Percentiles rank a stretch among this genome's conserved stretches.
phyloP scores from a whole-genome alignment of 1,284 basidiomycete species.

The Cryptococcus maquisensis region DNA sequence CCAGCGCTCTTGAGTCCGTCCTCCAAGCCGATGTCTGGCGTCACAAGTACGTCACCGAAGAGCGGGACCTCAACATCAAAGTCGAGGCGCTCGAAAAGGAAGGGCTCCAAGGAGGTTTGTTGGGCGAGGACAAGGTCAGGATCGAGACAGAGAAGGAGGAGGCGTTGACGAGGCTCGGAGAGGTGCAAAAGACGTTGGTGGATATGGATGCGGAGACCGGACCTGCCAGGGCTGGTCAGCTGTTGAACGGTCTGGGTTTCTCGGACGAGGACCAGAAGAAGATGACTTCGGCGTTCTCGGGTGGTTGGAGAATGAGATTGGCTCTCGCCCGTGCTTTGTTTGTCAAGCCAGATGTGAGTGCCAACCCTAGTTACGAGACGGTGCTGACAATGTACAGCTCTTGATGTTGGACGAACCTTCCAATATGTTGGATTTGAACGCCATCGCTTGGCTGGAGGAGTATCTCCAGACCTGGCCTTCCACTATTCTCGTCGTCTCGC shows the following conservation, averaged over 20 bases:
- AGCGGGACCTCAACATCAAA: constrained; percentile 66
- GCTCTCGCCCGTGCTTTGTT: constrained; percentile 93
- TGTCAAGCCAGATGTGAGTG: constrained; percentile 69
- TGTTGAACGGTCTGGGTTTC: constrained; percentile 91
- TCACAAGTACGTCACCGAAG: constrained; percentile 80
- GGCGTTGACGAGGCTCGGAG: constrained; percentile 74
- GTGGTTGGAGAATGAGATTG: constrained; percentile 99
- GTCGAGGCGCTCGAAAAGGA: constrained; percentile 63
- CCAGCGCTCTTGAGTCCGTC: constrained; percentile 84
- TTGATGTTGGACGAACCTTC: constrained; percentile 93
- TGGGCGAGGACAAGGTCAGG: constrained; percentile 62
- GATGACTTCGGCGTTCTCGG: constrained; percentile 85
- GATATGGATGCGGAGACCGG: constrained; percentile 99
- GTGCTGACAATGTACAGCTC: constrained; percentile 55
- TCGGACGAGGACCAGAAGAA: constrained; percentile 77
- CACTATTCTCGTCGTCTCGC: constrained; percentile 93
- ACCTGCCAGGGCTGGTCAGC: constrained; percentile 82
- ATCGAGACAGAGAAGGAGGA: constrained; percentile 78
- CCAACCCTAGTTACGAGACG: no score
- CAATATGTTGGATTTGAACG: constrained; percentile 73
- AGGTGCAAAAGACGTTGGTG: constrained; percentile 82
- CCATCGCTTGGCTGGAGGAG: constrained; percentile 64
- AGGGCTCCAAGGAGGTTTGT: constrained; percentile 40
- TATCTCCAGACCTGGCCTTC: constrained; percentile 96
- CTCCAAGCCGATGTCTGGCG: constrained; percentile 96